A percentile compares a stretch with the other conserved stretches of the same genome.
Conservation (phyloP, 768 basidiomycete genomes). For the Mycena belliarum region DNA sequence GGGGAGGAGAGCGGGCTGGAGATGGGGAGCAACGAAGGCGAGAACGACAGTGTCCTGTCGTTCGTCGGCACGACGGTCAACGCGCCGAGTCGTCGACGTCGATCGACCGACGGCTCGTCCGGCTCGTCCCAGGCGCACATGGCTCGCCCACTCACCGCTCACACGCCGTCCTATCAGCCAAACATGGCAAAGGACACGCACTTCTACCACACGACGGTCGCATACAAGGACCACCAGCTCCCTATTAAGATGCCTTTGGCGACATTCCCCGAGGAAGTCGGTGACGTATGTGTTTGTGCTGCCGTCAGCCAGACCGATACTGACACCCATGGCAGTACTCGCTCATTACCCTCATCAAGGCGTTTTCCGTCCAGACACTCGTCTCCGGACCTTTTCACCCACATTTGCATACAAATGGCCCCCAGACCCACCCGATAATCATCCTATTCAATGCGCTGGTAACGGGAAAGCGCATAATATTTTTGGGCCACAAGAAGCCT, state of each 20-base stretch:
- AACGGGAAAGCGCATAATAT: conserved; percentile 94
- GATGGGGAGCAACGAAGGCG: conserved; percentile 31
- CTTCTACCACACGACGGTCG: conserved; percentile 85
- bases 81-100: conserved; percentile 21
- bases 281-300: conserved; percentile 67
- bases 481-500: conserved; percentile 86
- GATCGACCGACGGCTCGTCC: not conserved
- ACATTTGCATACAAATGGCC: conserved; percentile 91
- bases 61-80: conserved; percentile 40
- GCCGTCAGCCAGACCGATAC: not conserved
- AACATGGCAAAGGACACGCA: conserved; percentile 84
- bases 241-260: conserved; percentile 91
- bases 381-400: conserved; percentile 81
- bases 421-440: conserved; percentile 90
- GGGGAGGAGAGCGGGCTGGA: conserved; percentile 68
- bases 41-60: conserved; percentile 42
- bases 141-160: not conserved
- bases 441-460: conserved; percentile 95
- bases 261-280: conserved; percentile 93
- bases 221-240: conserved; percentile 78
- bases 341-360: conserved; percentile 46
- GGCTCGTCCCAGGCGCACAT: not conserved
- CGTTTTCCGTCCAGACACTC: conserved; percentile 20
- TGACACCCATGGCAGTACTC: conserved; percentile 62
- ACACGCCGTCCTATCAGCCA: conserved; percentile 40